Base-by-base conservation (phyloP, 2,329 filamentous ascomycete species). In the Exophiala mesophila region DNA sequence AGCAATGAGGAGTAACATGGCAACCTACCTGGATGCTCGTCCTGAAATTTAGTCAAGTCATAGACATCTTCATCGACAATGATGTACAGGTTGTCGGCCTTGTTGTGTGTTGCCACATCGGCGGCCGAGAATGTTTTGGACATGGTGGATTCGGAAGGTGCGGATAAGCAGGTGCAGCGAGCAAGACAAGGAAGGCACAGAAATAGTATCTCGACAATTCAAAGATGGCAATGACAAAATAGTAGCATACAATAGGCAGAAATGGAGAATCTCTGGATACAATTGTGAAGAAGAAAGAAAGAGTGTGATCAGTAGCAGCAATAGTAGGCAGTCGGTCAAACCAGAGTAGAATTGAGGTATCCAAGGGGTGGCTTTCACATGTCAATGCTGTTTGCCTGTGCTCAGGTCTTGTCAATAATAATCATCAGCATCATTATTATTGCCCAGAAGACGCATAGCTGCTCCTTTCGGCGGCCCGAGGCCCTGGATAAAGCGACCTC, bases 1-100 rank as follows among this genome's bases (percentile, higher is more conserved):
- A 50, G 47, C 33, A 17, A 24, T 19, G 8, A 17, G 13, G 21
- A 26, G 30, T 16, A 36, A 37, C 13, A 6, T 15, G 21, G 15
- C 5, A 21, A 55, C 62, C 42, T 57, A 68, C 67, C 68, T 57
- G 85, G 86, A 64, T 90, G 85, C 54, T 89, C 84, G 47, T 89
- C 82, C 63, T 87, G 83, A 64, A 90, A 90, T 60, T 82, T 88
- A 57, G 88, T 94, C 58, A 97, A 64, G 62, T 98, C 90, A 67
- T 95, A 97, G 55, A 97, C 90, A 66, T 97, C 90, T 58, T 89
- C 85, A 55, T 97, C 90, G 55, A 97, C 81, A 53, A 94, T 79
- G 60, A 97, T 86, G 79, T 82, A 97, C 49, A 96, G 74, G 62
- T 82, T 83, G 60, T 88, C 80, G 33, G 82, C 67, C 71, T 90